phyloP scores from a whole-genome alignment of 352 stramenopile genomes.

The Globisporangium cederbergense region DNA sequence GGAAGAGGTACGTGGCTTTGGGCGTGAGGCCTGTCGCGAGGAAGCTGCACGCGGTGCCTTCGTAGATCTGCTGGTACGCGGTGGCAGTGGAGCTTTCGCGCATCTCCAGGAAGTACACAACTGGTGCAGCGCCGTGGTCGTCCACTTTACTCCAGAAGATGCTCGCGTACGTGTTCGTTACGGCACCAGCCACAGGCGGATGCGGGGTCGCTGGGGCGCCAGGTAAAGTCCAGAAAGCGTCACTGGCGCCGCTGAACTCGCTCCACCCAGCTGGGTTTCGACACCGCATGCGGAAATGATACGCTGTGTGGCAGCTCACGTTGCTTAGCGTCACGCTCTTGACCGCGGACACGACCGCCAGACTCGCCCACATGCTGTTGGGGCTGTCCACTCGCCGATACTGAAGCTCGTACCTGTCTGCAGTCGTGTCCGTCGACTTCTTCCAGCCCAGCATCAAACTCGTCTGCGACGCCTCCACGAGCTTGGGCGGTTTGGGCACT shows the following conservation, averaged over 20 bases:
- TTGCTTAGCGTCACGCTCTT: conserved; percentile 42
- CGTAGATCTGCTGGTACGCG: conserved; percentile 48
- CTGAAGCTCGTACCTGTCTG: conserved; percentile 75
- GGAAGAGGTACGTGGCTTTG: conserved; percentile 59
- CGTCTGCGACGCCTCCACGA: conserved; percentile 50
- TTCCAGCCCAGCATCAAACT: conserved; percentile 60
- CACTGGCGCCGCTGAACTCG: conserved; percentile 49
- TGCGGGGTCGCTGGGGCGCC: conserved; percentile 39
- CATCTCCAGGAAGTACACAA: conserved; percentile 63
- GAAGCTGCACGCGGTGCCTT: conserved; percentile 61
- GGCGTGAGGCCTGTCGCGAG: conserved; percentile 43
- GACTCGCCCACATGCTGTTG: conserved; percentile 44
- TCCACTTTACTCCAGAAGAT: conserved; percentile 66
- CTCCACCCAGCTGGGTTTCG: conserved; percentile 72
- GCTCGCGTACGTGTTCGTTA: conserved; percentile 69
- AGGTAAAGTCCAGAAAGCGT: conserved; percentile 57
- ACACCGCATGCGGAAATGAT: conserved; percentile 55
- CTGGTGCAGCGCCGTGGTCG: conserved; percentile 52
- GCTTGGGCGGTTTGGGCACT: conserved; percentile 28
- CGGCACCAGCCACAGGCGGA: conserved; percentile 43
- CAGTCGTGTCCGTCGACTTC: conserved; percentile 51
- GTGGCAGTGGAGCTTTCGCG: conserved; percentile 25
- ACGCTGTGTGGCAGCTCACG: conserved; percentile 47
- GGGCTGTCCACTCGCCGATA: conserved; percentile 45
- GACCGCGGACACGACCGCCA: conserved; percentile 31